These are phyloP conservation scores for Populus trichocarpa DNA, from an alignment of 441 rosid genomes.

Conservation along the genomic window DNA sequence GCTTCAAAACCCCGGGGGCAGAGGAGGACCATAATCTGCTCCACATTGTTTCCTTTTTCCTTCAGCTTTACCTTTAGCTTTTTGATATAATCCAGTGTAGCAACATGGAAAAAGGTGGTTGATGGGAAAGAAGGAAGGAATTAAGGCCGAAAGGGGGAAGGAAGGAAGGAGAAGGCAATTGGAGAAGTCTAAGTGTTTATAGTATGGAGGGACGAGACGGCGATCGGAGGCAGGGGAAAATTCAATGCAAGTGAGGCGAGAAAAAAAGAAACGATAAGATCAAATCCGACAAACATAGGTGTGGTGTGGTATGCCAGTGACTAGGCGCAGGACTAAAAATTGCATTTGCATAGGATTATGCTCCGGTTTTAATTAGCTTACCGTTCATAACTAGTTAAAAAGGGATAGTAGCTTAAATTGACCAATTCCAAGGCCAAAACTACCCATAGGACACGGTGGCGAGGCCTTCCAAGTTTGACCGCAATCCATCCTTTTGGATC, in stretches of 20 bases:
- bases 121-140: background rate
- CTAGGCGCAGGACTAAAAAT: too few species aligned
- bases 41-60: constrained; percentile 29
- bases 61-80: background rate
- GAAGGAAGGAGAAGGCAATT: too few species aligned
- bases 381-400: too few species aligned
- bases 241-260: background rate
- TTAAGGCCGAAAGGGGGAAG: background rate
- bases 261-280: background rate
- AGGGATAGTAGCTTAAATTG: too few species aligned
- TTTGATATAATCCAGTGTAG: background rate
- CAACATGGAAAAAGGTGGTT: background rate
- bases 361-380: background rate
- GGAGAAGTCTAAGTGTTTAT: too few species aligned
- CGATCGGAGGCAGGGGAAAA: too few species aligned
- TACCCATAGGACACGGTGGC: background rate
- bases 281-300: background rate
- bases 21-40: constrained; percentile 27
- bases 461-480: background rate
- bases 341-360: background rate
- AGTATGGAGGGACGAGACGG: too few species aligned
- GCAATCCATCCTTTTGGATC: too few species aligned
- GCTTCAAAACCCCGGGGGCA: constrained; percentile 18
- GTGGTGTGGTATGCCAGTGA: background rate
- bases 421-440: background rate